Conservation (phyloP, 257 asterid species). For the Agastache rugosa region DNA sequence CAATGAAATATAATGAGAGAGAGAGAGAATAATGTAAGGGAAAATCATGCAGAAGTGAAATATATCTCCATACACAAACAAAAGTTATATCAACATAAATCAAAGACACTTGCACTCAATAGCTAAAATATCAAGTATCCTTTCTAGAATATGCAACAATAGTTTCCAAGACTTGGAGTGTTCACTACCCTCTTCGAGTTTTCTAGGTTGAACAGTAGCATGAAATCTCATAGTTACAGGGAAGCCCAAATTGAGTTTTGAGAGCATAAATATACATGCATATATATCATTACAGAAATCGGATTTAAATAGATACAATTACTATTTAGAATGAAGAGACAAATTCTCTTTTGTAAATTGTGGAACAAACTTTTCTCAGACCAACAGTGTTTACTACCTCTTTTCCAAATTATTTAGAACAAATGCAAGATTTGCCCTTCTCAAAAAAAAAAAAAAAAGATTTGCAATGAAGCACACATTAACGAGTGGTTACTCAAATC, state of each 20-base stretch:
- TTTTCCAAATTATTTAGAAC: slow-evolving; percentile 8
- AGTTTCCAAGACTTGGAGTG: background rate
- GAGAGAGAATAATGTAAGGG: no score
- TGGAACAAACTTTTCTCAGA: background rate
- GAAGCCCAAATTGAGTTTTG: background rate
- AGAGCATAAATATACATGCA: background rate
- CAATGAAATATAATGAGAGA: no score
- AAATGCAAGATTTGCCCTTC: no score
- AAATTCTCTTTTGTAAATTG: background rate
- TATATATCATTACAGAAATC: background rate
- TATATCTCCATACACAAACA: background rate
- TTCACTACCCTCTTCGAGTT: slow-evolving; percentile 6
- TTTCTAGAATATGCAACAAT: background rate
- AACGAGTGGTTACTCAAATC: background rate
- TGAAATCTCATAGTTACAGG: background rate
- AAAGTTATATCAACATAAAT: background rate
- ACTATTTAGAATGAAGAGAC: background rate
- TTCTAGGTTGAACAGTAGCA: slow-evolving; percentile 5
- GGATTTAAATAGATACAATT: background rate
- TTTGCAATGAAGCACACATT: slow-evolving; percentile 3
- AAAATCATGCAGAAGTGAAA: background rate
- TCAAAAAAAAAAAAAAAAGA: no score
- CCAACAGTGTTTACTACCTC: background rate
- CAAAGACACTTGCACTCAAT: background rate
- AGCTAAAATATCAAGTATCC: background rate